phyloP scores from a whole-genome alignment of 1,284 basidiomycete species.

The Cutaneotrichosporon arboriforme region DNA sequence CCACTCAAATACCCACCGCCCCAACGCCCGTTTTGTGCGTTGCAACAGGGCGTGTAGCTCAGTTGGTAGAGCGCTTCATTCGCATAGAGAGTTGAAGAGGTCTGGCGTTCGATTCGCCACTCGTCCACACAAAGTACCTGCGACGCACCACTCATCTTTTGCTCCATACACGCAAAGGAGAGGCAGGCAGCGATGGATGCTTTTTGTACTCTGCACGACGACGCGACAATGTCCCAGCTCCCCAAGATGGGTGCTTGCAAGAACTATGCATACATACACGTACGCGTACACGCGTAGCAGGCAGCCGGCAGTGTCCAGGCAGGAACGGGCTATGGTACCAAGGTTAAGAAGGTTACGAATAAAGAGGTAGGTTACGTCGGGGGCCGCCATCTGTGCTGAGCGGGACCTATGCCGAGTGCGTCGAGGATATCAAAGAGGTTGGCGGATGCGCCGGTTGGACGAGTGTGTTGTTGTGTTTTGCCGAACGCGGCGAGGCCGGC shows the following conservation, averaged over 20 bases:
- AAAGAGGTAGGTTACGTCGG: too few relatives aligned
- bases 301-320: not conserved
- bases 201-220: too few relatives aligned
- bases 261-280: not conserved
- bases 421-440: conserved; percentile 14
- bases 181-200: too few relatives aligned
- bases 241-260: too few relatives aligned
- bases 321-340: not conserved
- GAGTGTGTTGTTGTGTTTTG: not conserved
- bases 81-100: not conserved
- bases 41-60: not conserved
- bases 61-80: conserved; percentile 4
- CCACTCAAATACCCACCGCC: too few relatives aligned
- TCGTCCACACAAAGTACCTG: not conserved
- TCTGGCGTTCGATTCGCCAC: not conserved
- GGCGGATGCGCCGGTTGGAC: not conserved
- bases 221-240: too few relatives aligned
- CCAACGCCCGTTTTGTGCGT: too few relatives aligned
- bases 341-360: too few relatives aligned
- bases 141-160: too few relatives aligned
- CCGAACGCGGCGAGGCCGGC: conserved; percentile 16
- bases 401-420: conserved; percentile 1
- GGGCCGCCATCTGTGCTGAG: too few relatives aligned
- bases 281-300: not conserved
- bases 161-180: too few relatives aligned